Evolutionary conservation across 164 flowering plant species (phyloP), one percentile per base, ranked within the genome.

Genomic region (Berberis thunbergii): DNA sequence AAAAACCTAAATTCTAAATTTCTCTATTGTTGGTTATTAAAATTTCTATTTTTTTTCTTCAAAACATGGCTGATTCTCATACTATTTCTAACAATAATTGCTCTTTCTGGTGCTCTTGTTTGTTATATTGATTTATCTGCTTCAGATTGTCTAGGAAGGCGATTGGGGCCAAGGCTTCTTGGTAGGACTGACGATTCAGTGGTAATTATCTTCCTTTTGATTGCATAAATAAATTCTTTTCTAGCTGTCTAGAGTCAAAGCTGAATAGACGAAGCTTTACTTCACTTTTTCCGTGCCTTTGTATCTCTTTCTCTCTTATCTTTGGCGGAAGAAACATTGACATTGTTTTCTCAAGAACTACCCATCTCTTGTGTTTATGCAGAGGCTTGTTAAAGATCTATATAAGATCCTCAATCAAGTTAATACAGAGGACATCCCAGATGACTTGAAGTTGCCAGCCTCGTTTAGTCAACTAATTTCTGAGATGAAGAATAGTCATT

Each of bases 141-240:
- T 57, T 70, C 86, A 94, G 99, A 81, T 87, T 94, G 99, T 83
- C 75, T 87, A 70, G 96, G 99, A 44, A 83, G 99, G 72, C 85
- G 96, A 45, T 78, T 81, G 74, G 99, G 99, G 68, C 97, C 99
- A 8, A 82, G 79, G 75, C 69, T 91, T 79, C 93, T 94, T 69
- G 90, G 96, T 56, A 76, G 94, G 69, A 79, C 73, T 66, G 96
- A 89, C 79, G 86, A 83, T 86, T 84, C 96, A 69, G 82, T 75
- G 85, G 99, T 94, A 78, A 84, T 60, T 60, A 48, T 65, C 12
- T 62, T 52, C 59, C 39, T 2, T 48, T 49, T 5, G 39, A 1
- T 26, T 63, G 26, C 26, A 26, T 26, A 26, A 26, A 26, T 26
- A 26, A 26, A 26, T 26, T 26, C 26, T 26, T 26, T 26, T 26